Base-by-base conservation (phyloP, 805 yeast genomes). In the Kockiozyma suomiensis region DNA sequence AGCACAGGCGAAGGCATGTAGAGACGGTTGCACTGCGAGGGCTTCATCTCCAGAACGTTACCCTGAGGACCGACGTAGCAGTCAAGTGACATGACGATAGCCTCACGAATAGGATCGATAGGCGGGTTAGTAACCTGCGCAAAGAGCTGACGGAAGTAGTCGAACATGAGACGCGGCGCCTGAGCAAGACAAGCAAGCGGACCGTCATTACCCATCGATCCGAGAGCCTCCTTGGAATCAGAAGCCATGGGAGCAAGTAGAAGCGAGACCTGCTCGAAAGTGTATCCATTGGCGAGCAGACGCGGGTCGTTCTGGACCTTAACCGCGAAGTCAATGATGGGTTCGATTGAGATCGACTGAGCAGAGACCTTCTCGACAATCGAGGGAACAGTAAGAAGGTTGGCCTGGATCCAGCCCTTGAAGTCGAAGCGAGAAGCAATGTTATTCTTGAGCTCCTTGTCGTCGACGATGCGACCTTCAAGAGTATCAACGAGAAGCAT, bases 41-140 rank as follows among this genome's bases (percentile, higher is more conserved):
- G 86, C 70, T 87, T 85, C 92, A 91, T 90, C 75, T 94, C 98
- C 71, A 93, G 82, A 66, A 93, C 77, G 74, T 93, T 93, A 59
- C 97, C 98, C 75, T 94, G 98, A n/a, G 98, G 98, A 57, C 99
- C 99, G 70, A 93, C 86, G 75, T 88, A 90, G 77, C 99, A 93
- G 75, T 93, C 97, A 68, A 94, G 81, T 12, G 97, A 90, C 99
- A 93, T 93, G 71, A 94, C 98, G 68, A 93, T 89, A 61, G 87
- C 86, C 78, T 93, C 99, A 75, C 98, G 86, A 69, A 93, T 94
- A 54, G 99, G 98, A 74, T 93, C 99, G 72, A 93, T 94, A 52
- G 99, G 98, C 59, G 99, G 99, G 77, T 93, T 93, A 33, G 99
- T 93, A 58, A 93, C 99, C 77, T 93, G 99, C 21, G 99, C 99